A percentile compares a stretch with the other conserved stretches of the same genome.
Evolutionary conservation across 1,284 basidiomycete species (phyloP).

Genomic region (Ceratobasidium sp.): DNA sequence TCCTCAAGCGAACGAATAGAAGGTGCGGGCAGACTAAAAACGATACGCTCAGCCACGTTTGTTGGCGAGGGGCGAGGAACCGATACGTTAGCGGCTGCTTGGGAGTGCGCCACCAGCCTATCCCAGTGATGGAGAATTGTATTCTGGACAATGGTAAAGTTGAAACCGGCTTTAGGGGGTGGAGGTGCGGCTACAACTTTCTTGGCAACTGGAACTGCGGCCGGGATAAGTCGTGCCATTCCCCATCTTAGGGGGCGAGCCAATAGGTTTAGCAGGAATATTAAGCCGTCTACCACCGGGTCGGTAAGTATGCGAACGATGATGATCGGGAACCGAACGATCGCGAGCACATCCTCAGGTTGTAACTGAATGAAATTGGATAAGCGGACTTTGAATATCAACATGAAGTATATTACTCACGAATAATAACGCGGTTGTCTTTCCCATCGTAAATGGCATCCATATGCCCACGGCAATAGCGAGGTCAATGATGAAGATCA

Average conservation of each 20-base stretch:
- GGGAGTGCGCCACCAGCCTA: slow-evolving; percentile 49
- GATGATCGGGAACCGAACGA: slow-evolving; percentile 78
- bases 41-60: slow-evolving; percentile 20
- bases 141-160: slow-evolving; percentile 23
- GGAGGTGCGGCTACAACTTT: background rate
- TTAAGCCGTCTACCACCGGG: slow-evolving; percentile 79
- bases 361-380: slow-evolving; percentile 61
- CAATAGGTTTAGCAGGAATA: slow-evolving; percentile 52
- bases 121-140: slow-evolving; percentile 28
- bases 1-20: slow-evolving; percentile 38
- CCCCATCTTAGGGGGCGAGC: slow-evolving; percentile 36
- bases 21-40: slow-evolving; percentile 36
- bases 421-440: slow-evolving; percentile 75
- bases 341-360: slow-evolving; percentile 69
- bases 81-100: slow-evolving; percentile 15
- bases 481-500: slow-evolving; percentile 84
- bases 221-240: slow-evolving; percentile 18
- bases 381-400: slow-evolving; percentile 35
- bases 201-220: slow-evolving; percentile 9
- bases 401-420: slow-evolving; percentile 56
- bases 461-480: slow-evolving; percentile 83
- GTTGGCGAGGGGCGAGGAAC: slow-evolving; percentile 31
- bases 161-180: slow-evolving; percentile 18
- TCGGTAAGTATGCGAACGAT: slow-evolving; percentile 84
- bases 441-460: slow-evolving; percentile 85